Conservation (phyloP, 116 monocot genomes). For the Posidonia oceanica region DNA sequence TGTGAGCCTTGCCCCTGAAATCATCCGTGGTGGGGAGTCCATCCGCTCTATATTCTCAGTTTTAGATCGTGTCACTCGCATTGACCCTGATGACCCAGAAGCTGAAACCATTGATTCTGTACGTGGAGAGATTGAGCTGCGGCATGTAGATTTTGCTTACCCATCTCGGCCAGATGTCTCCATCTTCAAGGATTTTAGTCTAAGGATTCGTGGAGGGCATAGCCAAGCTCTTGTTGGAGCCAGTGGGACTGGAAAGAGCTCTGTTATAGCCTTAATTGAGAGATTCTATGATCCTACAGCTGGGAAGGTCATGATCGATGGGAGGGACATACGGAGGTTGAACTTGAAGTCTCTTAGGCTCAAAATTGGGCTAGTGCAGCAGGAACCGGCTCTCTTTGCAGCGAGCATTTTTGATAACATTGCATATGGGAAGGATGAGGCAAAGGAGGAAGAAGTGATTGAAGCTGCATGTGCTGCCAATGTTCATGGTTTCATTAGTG, state of each 20-base stretch:
- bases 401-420: conserved; percentile 85
- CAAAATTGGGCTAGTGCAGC: conserved; percentile 82
- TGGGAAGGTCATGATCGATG: conserved; percentile 62
- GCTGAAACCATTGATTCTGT: conserved; percentile 48
- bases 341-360: conserved; percentile 62
- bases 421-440: conserved; percentile 64
- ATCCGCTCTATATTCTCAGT: conserved; percentile 78
- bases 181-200: conserved; percentile 78
- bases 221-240: conserved; percentile 17
- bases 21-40: conserved; percentile 80
- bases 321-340: conserved; percentile 68
- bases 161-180: conserved; percentile 74
- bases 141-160: conserved; percentile 77
- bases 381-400: conserved; percentile 87
- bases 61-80: conserved; percentile 59
- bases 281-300: conserved; percentile 16
- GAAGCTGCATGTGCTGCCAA: conserved; percentile 68
- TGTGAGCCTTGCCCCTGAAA: conserved; percentile 85
- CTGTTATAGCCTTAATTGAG: conserved; percentile 6
- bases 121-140: conserved; percentile 75
- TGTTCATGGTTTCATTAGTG: conserved; percentile 59
- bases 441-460: conserved; percentile 57
- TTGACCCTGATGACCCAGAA: conserved; percentile 70
- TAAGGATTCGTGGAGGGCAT: conserved; percentile 26
- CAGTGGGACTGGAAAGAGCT: conserved; percentile 19